These are phyloP conservation scores for Aspergillus bombycis DNA, from an alignment of 2,329 filamentous ascomycete genomes.

Conservation along the genomic window DNA sequence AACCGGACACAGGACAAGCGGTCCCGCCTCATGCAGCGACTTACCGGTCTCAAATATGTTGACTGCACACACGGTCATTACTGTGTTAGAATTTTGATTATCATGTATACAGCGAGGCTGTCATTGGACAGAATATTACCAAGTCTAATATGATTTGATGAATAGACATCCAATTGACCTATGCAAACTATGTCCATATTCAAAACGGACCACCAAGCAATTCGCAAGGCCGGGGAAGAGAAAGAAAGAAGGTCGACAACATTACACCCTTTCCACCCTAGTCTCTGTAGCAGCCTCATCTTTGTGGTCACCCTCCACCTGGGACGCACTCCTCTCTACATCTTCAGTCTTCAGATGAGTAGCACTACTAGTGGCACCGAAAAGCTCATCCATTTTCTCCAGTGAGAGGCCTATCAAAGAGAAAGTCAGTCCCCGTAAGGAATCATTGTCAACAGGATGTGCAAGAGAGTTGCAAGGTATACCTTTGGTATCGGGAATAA, in stretches of 20 bases:
- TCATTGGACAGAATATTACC: background rate
- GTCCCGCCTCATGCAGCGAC: no score
- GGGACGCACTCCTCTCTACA: slow-evolving; percentile 17
- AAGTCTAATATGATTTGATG: background rate
- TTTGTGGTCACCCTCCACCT: slow-evolving; percentile 12
- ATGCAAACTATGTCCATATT: background rate
- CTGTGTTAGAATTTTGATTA: no score
- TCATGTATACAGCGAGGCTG: no score
- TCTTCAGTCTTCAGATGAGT: slow-evolving; percentile 25
- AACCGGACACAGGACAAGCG: no score
- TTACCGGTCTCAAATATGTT: no score
- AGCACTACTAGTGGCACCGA: slow-evolving; percentile 61
- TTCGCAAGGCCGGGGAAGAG: background rate
- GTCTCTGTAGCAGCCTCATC: slow-evolving; percentile 9
- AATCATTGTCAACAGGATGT: background rate
- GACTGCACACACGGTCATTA: no score
- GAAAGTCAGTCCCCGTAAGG: background rate
- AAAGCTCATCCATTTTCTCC: slow-evolving; percentile 69
- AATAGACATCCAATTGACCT: slow-evolving; percentile 1
- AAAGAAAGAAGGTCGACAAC: background rate
- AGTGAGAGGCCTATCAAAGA: slow-evolving; percentile 49
- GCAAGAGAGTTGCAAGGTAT: slow-evolving; percentile 17
- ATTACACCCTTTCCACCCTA: slow-evolving; percentile 9
- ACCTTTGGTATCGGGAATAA: slow-evolving; percentile 75
- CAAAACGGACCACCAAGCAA: background rate